phyloP scores from a whole-genome alignment of 257 asterid genomes.

The Pogostemon cablin region DNA sequence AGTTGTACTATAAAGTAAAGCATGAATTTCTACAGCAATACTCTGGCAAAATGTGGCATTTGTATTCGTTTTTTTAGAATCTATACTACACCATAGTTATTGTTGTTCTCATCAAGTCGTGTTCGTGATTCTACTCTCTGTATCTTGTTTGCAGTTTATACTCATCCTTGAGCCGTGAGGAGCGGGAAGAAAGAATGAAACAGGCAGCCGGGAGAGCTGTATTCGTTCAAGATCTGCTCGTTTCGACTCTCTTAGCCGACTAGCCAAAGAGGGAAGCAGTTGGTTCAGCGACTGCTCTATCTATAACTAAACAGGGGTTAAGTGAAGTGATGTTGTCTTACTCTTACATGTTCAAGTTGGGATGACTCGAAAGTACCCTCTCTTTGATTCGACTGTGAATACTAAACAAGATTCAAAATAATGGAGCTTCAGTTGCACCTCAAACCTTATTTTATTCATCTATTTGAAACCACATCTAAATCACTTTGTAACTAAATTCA shows the following conservation, averaged over 20 bases:
- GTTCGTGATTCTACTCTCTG: background rate
- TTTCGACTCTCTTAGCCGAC: conserved; percentile 63
- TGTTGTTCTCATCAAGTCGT: background rate
- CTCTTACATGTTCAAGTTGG: conserved; percentile 20
- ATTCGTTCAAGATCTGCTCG: conserved; percentile 72
- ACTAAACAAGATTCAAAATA: background rate
- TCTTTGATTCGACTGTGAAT: background rate
- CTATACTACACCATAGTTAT: background rate
- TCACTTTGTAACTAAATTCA: conserved; percentile 2
- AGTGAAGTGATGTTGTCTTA: background rate
- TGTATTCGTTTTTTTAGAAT: too few relatives aligned
- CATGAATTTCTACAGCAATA: too few relatives aligned
- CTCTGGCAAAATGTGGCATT: too few relatives aligned
- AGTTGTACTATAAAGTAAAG: too few relatives aligned
- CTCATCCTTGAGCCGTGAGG: conserved; percentile 70
- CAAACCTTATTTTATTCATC: background rate
- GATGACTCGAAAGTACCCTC: background rate
- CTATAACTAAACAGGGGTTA: background rate
- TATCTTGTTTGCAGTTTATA: conserved; percentile 53
- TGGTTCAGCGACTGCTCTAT: background rate
- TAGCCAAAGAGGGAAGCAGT: conserved; percentile 42
- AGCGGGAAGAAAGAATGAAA: conserved; percentile 62
- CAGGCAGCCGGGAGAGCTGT: conserved; percentile 73
- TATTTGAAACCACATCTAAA: conserved; percentile 16
- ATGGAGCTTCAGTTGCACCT: conserved; percentile 23